Percentiles rank a stretch among this genome's conserved stretches.
Evolutionary conservation across 1,284 basidiomycete genomes (phyloP).

Genomic region (Neolentinus lepideus): DNA sequence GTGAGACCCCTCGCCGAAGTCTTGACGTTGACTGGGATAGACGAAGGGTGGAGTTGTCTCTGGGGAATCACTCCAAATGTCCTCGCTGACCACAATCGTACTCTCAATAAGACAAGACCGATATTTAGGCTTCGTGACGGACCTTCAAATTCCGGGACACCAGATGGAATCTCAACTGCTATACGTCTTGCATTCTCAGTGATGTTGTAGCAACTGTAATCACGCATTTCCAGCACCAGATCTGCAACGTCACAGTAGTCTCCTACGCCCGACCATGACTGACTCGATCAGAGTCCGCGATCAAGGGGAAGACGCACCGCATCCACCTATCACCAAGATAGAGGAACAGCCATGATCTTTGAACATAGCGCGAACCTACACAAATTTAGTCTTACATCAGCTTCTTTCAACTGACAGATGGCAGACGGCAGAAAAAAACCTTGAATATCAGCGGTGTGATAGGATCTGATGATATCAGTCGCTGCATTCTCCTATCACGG

Average conservation of each 20-base stretch:
- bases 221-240: constrained; percentile 18
- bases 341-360: constrained; percentile 13
- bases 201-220: constrained; percentile 15
- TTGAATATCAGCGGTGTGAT: constrained; percentile 16
- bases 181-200: constrained; percentile 11
- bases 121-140: neutral
- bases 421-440: constrained; percentile 4
- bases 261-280: constrained; percentile 4
- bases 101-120: neutral
- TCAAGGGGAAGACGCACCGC: constrained; percentile 6
- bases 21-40: constrained; percentile 11
- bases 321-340: constrained; percentile 18
- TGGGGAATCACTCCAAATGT: constrained; percentile 7
- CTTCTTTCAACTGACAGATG: no score
- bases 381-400: no score
- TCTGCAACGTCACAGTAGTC: constrained; percentile 19
- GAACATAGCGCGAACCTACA: constrained; percentile 15
- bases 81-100: neutral
- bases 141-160: constrained; percentile 12
- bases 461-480: constrained; percentile 13
- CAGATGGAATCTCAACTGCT: constrained; percentile 15
- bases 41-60: constrained; percentile 3
- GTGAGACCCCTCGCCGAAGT: constrained; percentile 9
- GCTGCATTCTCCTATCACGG: constrained; percentile 16
- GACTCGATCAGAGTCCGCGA: neutral